Percentiles rank a stretch among this genome's conserved stretches.
Conservation (phyloP, 139 green algal genomes). For the Haematococcus lacustris region DNA sequence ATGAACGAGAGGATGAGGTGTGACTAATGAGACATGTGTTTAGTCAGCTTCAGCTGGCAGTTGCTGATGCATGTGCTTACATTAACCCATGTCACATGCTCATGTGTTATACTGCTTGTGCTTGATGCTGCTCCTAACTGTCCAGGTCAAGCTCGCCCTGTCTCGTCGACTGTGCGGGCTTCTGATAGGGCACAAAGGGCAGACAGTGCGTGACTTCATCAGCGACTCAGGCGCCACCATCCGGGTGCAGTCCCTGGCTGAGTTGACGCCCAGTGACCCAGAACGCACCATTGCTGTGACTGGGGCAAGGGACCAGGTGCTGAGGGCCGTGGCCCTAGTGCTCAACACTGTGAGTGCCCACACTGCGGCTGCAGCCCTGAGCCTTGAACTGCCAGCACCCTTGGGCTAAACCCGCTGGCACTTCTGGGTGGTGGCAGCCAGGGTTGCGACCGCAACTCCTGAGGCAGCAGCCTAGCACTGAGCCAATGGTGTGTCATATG, state of each 20-base stretch:
- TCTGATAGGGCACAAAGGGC: slow-evolving; percentile 54
- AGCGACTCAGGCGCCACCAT: slow-evolving; percentile 51
- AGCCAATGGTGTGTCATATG: too few relatives aligned
- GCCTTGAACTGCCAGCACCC: too few relatives aligned
- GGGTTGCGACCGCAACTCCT: too few relatives aligned
- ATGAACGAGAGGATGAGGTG: slow-evolving; percentile 23
- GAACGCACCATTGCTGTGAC: slow-evolving; percentile 48
- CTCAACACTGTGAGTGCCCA: slow-evolving; percentile 48
- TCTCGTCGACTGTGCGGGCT: slow-evolving; percentile 52
- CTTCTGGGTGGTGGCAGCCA: too few relatives aligned
- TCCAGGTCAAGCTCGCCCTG: slow-evolving; percentile 57
- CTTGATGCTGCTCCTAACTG: background rate
- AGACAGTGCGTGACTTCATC: slow-evolving; percentile 61
- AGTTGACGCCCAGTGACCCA: slow-evolving; percentile 49
- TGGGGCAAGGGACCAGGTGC: slow-evolving; percentile 42
- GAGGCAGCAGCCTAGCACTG: too few relatives aligned
- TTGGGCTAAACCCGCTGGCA: too few relatives aligned
- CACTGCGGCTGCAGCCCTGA: too few relatives aligned
- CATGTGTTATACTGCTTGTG: background rate
- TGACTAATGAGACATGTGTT: background rate
- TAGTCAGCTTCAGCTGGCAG: background rate
- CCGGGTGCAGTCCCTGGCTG: slow-evolving; percentile 49
- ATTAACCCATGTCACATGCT: background rate
- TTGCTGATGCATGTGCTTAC: background rate
- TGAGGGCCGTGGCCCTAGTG: slow-evolving; percentile 47